These are phyloP conservation scores for Vaccinium corymbosum DNA, from an alignment of 148 eudicot species.

Conservation along the genomic window DNA sequence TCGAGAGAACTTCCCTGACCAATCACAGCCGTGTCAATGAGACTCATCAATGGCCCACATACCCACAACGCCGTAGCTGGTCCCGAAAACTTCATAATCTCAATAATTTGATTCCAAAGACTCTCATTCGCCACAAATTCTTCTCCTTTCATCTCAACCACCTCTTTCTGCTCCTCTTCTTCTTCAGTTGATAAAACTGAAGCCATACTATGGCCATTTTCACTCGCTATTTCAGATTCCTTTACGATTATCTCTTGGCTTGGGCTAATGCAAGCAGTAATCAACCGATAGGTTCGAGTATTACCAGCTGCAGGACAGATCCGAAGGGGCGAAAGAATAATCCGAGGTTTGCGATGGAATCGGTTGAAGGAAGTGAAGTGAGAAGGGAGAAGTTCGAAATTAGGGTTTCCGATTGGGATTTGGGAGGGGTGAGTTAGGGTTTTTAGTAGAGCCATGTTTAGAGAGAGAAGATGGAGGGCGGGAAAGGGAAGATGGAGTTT, in stretches of 20 bases:
- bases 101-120: constrained; percentile 61
- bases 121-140: constrained; percentile 38
- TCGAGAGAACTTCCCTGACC: constrained; percentile 80
- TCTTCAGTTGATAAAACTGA: constrained; percentile 14
- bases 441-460: constrained; percentile 22
- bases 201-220: background rate
- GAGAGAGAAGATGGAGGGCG: background rate
- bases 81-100: constrained; percentile 80
- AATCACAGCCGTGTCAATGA: constrained; percentile 87
- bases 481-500: too few relatives aligned
- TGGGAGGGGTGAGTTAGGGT: constrained; percentile 16
- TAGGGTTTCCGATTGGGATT: background rate
- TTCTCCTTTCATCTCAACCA: constrained; percentile 22
- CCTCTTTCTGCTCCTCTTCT: constrained; percentile 10
- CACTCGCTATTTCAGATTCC: constrained; percentile 15
- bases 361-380: background rate
- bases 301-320: background rate
- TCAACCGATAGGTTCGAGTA: background rate
- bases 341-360: background rate
- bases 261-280: constrained; percentile 29
- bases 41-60: constrained; percentile 89
- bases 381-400: constrained; percentile 4
- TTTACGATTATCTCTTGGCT: constrained; percentile 23
- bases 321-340: background rate
- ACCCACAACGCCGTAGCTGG: constrained; percentile 91